Base-by-base conservation (phyloP, 371 early-diverging fungal species). In the Zychaea mexicana region DNA sequence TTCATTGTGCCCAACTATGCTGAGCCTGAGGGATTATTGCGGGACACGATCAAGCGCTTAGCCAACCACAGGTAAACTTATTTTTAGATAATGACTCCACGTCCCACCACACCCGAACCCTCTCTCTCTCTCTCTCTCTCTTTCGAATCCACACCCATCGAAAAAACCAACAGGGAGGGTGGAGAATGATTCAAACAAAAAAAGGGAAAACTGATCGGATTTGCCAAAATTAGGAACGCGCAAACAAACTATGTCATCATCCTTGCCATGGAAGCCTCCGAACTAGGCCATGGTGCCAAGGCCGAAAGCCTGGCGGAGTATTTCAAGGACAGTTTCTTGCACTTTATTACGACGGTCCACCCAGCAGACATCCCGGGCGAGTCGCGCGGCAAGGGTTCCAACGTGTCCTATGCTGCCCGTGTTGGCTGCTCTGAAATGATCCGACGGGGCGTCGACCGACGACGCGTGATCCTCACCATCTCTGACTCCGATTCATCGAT, bases 231-330 rank as follows among this genome's bases (percentile, higher is more conserved):
- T 45, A 81, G 81, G 56, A 69, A 77, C 65, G 79, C 82, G 24
- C 70, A 60, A 15, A 75, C 71, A 9, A 60, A 76, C 64, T 85
- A 85, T 69, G 75, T 82, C 62, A 79, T 90, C 32, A 74, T 88
- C 45, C 73, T 90, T 30, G 93, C 92, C 22, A 93, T 93, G 93
- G 93, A 93, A 70, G 87, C 81, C 26, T 75, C 84, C 30, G 93
- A 93, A 71, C 19, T 36, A n/a, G 89, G 82, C 10, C 64, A 74
- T 64, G 79, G 71, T 56, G 70, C 72, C 52, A 93, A 91, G 73
- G 91, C 89, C n/a, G 73, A 74, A 32, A 66, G 70, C n/a, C 68
- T 93, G 17, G 63, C 81, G 54, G 66, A 69, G n/a, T 69, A 65
- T 47, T 92, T 88, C 73, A 73, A 73, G 24, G 80, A 83, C 42